Evolutionary conservation across 208 protist species (phyloP).

Genomic region (Leishmania gerbilli): DNA sequence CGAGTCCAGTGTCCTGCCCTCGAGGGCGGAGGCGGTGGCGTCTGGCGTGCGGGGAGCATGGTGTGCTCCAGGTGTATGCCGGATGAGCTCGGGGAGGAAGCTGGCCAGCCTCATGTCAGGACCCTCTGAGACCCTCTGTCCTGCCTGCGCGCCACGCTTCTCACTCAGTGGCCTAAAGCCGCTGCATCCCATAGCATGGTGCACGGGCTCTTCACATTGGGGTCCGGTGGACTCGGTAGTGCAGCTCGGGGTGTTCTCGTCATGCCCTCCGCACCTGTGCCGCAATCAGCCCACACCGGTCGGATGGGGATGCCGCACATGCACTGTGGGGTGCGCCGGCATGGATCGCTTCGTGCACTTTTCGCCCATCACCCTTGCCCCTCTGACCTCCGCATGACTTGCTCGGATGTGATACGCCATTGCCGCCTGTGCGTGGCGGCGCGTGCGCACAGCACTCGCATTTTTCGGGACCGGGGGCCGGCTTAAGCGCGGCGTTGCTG

Average conservation of each 20-base stretch:
- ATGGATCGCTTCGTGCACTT: neutral
- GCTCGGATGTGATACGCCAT: neutral
- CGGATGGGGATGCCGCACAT: neutral
- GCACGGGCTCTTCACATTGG: too few relatives aligned
- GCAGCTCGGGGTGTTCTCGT: too few relatives aligned
- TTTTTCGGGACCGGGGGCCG: neutral
- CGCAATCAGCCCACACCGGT: neutral
- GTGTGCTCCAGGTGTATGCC: too few relatives aligned
- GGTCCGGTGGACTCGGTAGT: too few relatives aligned
- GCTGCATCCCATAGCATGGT: too few relatives aligned
- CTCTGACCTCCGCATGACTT: neutral
- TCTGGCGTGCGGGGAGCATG: too few relatives aligned
- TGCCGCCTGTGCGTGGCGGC: neutral
- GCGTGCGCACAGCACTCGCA: neutral
- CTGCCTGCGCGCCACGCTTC: too few relatives aligned
- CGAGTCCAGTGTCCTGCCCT: neutral
- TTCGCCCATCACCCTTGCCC: neutral
- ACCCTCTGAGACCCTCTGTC: too few relatives aligned
- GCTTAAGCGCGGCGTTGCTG: neutral
- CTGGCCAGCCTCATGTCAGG: too few relatives aligned
- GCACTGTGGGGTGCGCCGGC: neutral
- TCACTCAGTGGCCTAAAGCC: too few relatives aligned
- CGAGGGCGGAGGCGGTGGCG: neutral
- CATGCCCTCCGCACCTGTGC: too few relatives aligned
- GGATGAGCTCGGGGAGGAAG: too few relatives aligned